Percentiles rank a stretch among this genome's conserved stretches.
Conservation (phyloP, 1,139 yeast genomes). For the Pneumocystis sp. region DNA sequence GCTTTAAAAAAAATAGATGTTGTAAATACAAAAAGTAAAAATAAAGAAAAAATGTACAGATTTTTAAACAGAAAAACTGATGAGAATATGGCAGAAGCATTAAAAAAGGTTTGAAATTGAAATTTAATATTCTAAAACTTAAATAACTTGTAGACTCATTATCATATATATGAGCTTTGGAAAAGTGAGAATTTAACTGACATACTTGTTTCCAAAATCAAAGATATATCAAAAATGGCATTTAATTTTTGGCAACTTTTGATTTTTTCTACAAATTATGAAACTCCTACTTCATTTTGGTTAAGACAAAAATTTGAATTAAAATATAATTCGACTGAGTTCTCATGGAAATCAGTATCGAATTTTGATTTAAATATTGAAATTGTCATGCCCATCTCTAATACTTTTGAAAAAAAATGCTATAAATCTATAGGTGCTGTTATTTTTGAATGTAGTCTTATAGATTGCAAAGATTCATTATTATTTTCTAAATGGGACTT, state of each 20-base stretch:
- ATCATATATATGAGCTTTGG: not conserved
- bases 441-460: not conserved
- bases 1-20: not conserved
- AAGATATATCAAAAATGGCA: not conserved
- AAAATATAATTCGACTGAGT: not conserved
- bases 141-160: not conserved
- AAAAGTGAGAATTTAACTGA: not conserved
- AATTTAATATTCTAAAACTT: not conserved
- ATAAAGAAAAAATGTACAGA: not conserved
- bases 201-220: not conserved
- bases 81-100: not conserved
- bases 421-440: not conserved
- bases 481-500: not conserved
- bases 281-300: not conserved
- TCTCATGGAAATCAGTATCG: not conserved
- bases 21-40: not conserved
- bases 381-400: not conserved
- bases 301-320: not conserved
- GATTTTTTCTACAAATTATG: not conserved
- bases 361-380: not conserved
- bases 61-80: not conserved
- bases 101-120: not conserved
- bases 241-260: not conserved
- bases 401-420: not conserved
- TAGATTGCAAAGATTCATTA: not conserved